Evolutionary conservation across 306 rosid species (phyloP).

Genomic region (Fragaria iinumae): DNA sequence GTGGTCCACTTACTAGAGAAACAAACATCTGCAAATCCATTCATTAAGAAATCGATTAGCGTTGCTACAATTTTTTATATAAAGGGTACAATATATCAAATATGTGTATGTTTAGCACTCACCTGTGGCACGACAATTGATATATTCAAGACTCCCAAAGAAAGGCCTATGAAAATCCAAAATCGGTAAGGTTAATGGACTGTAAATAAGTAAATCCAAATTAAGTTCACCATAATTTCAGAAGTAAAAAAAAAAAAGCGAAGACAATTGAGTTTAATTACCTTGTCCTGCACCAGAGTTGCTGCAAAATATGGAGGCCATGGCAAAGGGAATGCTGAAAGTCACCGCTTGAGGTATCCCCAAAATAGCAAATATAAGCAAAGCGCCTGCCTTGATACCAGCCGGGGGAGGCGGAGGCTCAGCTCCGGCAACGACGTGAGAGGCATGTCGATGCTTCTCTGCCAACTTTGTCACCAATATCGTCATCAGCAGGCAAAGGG

Average conservation of each 20-base stretch:
- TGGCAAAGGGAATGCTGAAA: background rate
- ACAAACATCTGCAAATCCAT: background rate
- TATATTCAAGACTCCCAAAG: slow-evolving; percentile 10
- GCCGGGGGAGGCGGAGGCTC: background rate
- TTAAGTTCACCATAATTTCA: background rate
- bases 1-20: background rate
- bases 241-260: background rate
- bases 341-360: background rate
- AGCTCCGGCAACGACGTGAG: background rate
- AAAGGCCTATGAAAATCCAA: background rate
- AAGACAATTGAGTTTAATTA: background rate
- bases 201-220: background rate
- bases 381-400: background rate
- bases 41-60: background rate
- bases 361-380: background rate
- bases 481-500: background rate
- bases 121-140: slow-evolving; percentile 8
- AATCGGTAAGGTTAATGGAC: background rate
- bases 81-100: background rate
- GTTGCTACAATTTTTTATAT: background rate
- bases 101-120: too few species aligned
- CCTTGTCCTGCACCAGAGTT: slow-evolving; percentile 7
- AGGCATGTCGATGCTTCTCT: background rate
- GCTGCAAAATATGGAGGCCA: slow-evolving; percentile 11
- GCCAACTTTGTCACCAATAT: background rate